Percentiles rank a stretch among this genome's conserved stretches.
phyloP scores from a whole-genome alignment of 805 yeast species.

The Yarrowia deformans region DNA sequence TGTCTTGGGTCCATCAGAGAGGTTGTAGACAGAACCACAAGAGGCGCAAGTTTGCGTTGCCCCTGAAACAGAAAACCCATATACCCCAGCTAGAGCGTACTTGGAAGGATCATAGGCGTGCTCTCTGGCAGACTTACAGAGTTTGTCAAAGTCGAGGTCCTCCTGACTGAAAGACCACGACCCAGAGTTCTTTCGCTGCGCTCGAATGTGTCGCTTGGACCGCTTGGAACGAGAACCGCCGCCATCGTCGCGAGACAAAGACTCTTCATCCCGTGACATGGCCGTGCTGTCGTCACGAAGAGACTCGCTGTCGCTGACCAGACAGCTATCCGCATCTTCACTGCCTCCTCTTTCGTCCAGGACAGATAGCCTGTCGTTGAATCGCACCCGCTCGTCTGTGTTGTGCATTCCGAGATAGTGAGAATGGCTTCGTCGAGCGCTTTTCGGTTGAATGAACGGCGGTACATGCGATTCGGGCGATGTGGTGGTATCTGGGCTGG shows the following conservation, averaged over 20 bases:
- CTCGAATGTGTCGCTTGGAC: background rate
- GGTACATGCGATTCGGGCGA: constrained; percentile 15
- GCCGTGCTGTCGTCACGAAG: background rate
- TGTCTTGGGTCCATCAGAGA: constrained; percentile 38
- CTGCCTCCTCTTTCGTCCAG: constrained; percentile 9
- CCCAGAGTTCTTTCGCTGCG: constrained; percentile 6
- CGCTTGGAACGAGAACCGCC: constrained; percentile 8
- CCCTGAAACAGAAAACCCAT: constrained; percentile 3
- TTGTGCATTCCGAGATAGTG: constrained; percentile 12
- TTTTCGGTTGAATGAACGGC: constrained; percentile 27
- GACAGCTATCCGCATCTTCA: background rate
- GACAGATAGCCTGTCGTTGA: constrained; percentile 6
- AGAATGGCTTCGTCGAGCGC: background rate
- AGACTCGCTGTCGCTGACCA: constrained; percentile 10
- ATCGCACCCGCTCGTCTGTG: constrained; percentile 3
- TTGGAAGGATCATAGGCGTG: constrained; percentile 3
- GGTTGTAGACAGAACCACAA: constrained; percentile 5
- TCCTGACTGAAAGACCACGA: constrained; percentile 19
- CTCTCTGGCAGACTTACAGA: constrained; percentile 24
- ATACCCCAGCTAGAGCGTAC: constrained; percentile 11
- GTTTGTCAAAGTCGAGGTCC: constrained; percentile 16
- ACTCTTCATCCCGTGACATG: constrained; percentile 15
- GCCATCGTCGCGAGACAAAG: constrained; percentile 19
- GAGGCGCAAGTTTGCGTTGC: background rate
- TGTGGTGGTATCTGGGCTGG: constrained; percentile 24